Evolutionary conservation across 2,329 filamentous ascomycete species (phyloP).

Genomic region (Aspergillus latus): DNA sequence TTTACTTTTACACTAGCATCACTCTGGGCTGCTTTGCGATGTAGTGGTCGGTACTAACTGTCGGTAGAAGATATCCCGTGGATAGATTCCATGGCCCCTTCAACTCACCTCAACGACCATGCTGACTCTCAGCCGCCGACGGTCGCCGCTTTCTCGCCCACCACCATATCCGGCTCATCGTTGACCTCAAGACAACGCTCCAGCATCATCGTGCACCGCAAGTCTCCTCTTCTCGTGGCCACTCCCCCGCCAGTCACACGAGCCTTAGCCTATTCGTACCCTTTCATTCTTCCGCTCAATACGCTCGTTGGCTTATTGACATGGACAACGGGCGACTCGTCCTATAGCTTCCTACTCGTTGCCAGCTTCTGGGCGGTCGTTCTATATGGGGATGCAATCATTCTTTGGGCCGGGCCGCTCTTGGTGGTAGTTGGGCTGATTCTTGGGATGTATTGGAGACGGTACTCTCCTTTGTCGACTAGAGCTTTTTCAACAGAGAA

Average conservation of each 20-base stretch:
- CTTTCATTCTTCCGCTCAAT: slow-evolving; percentile 87
- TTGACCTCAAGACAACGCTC: slow-evolving; percentile 74
- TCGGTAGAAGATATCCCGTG: slow-evolving; percentile 50
- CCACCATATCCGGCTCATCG: slow-evolving; percentile 68
- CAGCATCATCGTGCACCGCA: slow-evolving; percentile 93
- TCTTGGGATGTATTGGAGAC: slow-evolving; percentile 84
- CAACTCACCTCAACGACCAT: slow-evolving; percentile 40
- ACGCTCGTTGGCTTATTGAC: slow-evolving; percentile 80
- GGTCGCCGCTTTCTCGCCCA: slow-evolving; percentile 84
- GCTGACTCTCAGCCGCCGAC: slow-evolving; percentile 63
- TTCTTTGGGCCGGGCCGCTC: slow-evolving; percentile 79
- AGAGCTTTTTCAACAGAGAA: slow-evolving; percentile 73
- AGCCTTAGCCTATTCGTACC: slow-evolving; percentile 91
- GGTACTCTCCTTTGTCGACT: slow-evolving; percentile 86
- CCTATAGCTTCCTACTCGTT: slow-evolving; percentile 93
- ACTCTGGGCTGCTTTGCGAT: background rate
- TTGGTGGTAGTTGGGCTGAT: slow-evolving; percentile 78
- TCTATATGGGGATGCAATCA: slow-evolving; percentile 80
- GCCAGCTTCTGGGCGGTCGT: slow-evolving; percentile 81
- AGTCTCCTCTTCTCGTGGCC: slow-evolving; percentile 86
- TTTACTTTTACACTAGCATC: slow-evolving; percentile 6
- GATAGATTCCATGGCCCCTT: slow-evolving; percentile 55
- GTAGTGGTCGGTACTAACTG: slow-evolving; percentile 26
- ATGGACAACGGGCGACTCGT: slow-evolving; percentile 91
- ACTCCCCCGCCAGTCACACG: slow-evolving; percentile 94